Evolutionary conservation across 2,329 filamentous ascomycete genomes (phyloP), one percentile per base, ranked within the genome.

Genomic region (Arthrobotrys musiformis): DNA sequence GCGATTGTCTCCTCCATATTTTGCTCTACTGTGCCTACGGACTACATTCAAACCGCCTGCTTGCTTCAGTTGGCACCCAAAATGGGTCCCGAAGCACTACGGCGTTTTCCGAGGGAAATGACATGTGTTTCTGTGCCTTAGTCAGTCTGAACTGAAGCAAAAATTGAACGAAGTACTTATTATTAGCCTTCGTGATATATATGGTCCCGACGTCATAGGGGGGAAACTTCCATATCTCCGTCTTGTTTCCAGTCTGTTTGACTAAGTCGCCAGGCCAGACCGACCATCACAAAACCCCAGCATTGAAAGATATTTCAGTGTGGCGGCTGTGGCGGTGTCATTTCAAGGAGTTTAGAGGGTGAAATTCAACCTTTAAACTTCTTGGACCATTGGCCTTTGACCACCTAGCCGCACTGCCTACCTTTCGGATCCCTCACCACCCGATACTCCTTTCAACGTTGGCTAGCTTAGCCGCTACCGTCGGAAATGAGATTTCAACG

Each of bases 311-410:
- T n/a, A n/a, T 30, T 44, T 63, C 26, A 26, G 13, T 70, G 68
- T 70, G 68, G 68, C 68, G 68, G 11, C 22, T 19, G 67, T 62
- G 56, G 68, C 68, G 58, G 68, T 70, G 58, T 42, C 37, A 2
- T 42, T 13, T 33, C 42, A 15, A 15, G 13, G 30, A 60, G 17
- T 60, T 40, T 33, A 42, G 30, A 7, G n/a, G 6, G 17, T 37
- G 28, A 37, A 58, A 8, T 22, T 58, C 26, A n/a, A 11, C 6
- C n/a, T 33, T 26, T 46, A 13, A 50, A 48, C 44, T 37, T 8
- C 28, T 52, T 40, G 17, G 2, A 15, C 22, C n/a, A 28, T 42
- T 42, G 37, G 11, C 3, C 13, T 3, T 42, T 13, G 37, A 42
- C 40, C n/a, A 26, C 28, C 40, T 50, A 61, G 66, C 66, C 66